Percentiles rank a stretch among this genome's conserved stretches.
These are phyloP conservation scores for Fusarium nanum DNA, from an alignment of 2,329 filamentous ascomycete genomes.

Conservation along the genomic window DNA sequence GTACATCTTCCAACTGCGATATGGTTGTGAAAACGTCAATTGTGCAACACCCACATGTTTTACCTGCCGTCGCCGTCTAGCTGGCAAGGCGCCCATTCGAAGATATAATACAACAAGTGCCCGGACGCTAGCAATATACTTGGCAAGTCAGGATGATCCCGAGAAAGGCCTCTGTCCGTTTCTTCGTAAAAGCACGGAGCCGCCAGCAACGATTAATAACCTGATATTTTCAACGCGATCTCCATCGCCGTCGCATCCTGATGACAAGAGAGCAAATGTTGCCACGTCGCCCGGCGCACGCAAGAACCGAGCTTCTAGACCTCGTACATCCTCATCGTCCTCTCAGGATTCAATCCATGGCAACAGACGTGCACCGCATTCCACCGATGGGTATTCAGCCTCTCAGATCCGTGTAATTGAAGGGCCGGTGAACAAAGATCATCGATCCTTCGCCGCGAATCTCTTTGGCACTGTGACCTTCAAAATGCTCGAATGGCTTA, in stretches of 20 bases:
- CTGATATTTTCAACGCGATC: conserved; percentile 57
- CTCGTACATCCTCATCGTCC: conserved; percentile 16
- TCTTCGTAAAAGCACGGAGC: conserved; percentile 56
- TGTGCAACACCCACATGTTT: conserved; percentile 85
- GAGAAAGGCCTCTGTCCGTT: conserved; percentile 74
- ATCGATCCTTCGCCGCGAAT: conserved; percentile 71
- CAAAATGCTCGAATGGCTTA: conserved; percentile 78
- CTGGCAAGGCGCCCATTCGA: conserved; percentile 75
- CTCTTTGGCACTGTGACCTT: conserved; percentile 74
- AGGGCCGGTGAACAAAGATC: conserved; percentile 63
- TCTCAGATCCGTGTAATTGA: conserved; percentile 57
- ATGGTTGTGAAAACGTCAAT: conserved; percentile 76
- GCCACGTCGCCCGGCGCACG: conserved; percentile 7
- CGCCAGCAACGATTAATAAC: conserved; percentile 60
- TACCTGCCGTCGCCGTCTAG: conserved; percentile 76
- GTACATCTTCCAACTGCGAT: conserved; percentile 83
- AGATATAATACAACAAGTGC: conserved; percentile 86
- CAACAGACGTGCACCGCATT: background rate
- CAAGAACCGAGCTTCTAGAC: conserved; percentile 13
- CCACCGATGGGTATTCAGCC: background rate
- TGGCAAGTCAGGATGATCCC: conserved; percentile 83
- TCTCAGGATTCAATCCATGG: conserved; percentile 2
- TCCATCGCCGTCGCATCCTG: conserved; percentile 32
- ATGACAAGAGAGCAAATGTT: conserved; percentile 28
- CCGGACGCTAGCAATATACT: conserved; percentile 80